Conservation (phyloP, 352 stramenopile species). For the Phytophthora idaei region DNA sequence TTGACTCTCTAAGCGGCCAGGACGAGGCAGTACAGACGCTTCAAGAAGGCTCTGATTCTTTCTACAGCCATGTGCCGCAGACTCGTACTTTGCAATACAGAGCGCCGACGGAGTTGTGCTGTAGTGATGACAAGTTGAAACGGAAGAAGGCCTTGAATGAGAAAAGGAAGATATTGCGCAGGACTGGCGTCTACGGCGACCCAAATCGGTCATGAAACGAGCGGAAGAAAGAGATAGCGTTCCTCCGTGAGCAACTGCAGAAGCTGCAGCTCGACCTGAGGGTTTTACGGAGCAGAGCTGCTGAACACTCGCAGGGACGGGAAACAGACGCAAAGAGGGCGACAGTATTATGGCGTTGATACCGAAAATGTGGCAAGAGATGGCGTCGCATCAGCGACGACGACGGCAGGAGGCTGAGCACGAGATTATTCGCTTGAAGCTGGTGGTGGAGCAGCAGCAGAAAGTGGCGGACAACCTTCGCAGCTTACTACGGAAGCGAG, state of each 20-base stretch:
- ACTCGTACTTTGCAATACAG: neutral
- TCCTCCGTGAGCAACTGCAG: slow-evolving; percentile 67
- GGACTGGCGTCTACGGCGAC: slow-evolving; percentile 38
- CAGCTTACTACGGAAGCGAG: slow-evolving; percentile 29
- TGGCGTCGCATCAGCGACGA: slow-evolving; percentile 36
- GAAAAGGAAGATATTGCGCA: slow-evolving; percentile 46
- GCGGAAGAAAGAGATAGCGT: slow-evolving; percentile 55
- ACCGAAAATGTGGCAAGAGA: slow-evolving; percentile 36
- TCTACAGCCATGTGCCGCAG: neutral
- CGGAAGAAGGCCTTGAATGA: slow-evolving; percentile 10
- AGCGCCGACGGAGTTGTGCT: neutral
- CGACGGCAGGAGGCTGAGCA: slow-evolving; percentile 40
- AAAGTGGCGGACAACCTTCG: slow-evolving; percentile 20
- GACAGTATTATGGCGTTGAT: neutral
- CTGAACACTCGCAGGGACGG: slow-evolving; percentile 32
- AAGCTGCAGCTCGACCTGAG: slow-evolving; percentile 61
- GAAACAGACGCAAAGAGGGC: slow-evolving; percentile 2
- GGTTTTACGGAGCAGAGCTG: slow-evolving; percentile 7
- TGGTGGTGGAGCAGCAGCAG: slow-evolving; percentile 44
- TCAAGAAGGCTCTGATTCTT: neutral
- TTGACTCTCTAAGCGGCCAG: neutral
- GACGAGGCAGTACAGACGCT: neutral
- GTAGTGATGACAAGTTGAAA: neutral
- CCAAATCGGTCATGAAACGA: slow-evolving; percentile 26
- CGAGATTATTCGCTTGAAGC: slow-evolving; percentile 49